These are phyloP conservation scores for Claviceps sp. DNA, from an alignment of 2,329 filamentous ascomycete genomes.

Conservation along the genomic window DNA sequence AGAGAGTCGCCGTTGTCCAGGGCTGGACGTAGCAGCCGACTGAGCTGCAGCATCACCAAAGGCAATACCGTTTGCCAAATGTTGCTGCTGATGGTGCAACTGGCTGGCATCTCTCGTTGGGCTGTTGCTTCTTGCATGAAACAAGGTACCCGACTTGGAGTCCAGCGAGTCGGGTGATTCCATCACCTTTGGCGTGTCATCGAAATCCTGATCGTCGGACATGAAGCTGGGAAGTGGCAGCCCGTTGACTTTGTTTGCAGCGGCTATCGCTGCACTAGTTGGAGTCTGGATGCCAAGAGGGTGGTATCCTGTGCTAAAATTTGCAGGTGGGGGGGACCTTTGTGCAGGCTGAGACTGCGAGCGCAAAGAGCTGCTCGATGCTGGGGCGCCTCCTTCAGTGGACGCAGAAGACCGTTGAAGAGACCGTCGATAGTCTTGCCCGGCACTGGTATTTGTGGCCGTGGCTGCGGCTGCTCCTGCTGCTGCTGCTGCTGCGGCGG, in stretches of 20 bases:
- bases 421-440: conserved; percentile 42
- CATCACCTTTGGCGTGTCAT: conserved; percentile 28
- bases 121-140: conserved; percentile 15
- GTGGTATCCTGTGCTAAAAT: conserved; percentile 12
- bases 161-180: conserved; percentile 38
- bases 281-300: conserved; percentile 19
- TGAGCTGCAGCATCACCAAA: conserved; percentile 34
- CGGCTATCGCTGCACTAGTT: conserved; percentile 22
- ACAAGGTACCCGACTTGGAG: conserved; percentile 17
- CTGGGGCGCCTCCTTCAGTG: conserved; percentile 32
- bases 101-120: conserved; percentile 12
- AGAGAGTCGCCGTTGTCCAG: conserved; percentile 33
- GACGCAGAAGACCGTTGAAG: conserved; percentile 39
- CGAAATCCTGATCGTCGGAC: conserved; percentile 38
- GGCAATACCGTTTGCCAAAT: conserved; percentile 26
- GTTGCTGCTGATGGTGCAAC: conserved; percentile 11
- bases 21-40: conserved; percentile 17
- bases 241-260: conserved; percentile 32
- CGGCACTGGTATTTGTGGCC: conserved; percentile 24
- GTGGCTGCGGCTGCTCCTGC: conserved; percentile 32
- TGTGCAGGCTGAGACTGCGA: conserved; percentile 56
- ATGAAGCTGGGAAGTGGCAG: conserved; percentile 41
- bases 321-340: conserved; percentile 25
- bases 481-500: conserved; percentile 25
- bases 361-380: conserved; percentile 42